These are phyloP conservation scores for Phytophthora megakarya DNA, from an alignment of 352 stramenopile genomes.

Conservation along the genomic window DNA sequence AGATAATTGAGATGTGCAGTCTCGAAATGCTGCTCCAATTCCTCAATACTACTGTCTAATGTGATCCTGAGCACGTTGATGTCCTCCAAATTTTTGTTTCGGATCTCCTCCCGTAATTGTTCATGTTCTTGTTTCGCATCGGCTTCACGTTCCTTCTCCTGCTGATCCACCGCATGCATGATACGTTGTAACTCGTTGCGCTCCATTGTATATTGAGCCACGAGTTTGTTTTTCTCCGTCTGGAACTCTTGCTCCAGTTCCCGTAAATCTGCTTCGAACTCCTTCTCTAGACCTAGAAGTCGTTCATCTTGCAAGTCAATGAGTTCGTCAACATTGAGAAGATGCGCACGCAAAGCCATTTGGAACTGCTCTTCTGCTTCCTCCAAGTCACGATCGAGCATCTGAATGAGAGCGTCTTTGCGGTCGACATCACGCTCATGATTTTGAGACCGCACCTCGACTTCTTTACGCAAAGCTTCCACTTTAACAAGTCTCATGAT, in stretches of 20 bases:
- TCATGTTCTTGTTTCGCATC: slow-evolving; percentile 86
- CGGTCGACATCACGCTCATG: slow-evolving; percentile 95
- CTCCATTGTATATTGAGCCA: slow-evolving; percentile 69
- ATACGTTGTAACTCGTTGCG: slow-evolving; percentile 83
- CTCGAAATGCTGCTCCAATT: slow-evolving; percentile 95
- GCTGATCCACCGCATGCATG: slow-evolving; percentile 85
- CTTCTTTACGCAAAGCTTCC: slow-evolving; percentile 90
- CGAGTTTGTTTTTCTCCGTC: slow-evolving; percentile 84
- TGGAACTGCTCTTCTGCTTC: slow-evolving; percentile 95
- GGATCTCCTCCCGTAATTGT: slow-evolving; percentile 92
- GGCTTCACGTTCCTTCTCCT: slow-evolving; percentile 80
- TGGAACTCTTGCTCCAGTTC: slow-evolving; percentile 86
- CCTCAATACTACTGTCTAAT: slow-evolving; percentile 93
- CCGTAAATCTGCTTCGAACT: slow-evolving; percentile 89
- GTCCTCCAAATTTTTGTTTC: slow-evolving; percentile 95
- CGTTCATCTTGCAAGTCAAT: slow-evolving; percentile 92
- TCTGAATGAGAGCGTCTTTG: slow-evolving; percentile 95
- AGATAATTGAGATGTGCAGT: slow-evolving; percentile 91
- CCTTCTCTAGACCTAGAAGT: slow-evolving; percentile 87
- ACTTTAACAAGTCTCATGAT: slow-evolving; percentile 96
- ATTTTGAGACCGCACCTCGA: slow-evolving; percentile 93
- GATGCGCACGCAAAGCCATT: slow-evolving; percentile 87
- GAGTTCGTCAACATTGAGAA: slow-evolving; percentile 92
- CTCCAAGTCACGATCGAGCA: slow-evolving; percentile 93
- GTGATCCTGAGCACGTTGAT: slow-evolving; percentile 94